Conservation (phyloP, 2,329 filamentous ascomycete species). For the Karstenula rhodostoma region DNA sequence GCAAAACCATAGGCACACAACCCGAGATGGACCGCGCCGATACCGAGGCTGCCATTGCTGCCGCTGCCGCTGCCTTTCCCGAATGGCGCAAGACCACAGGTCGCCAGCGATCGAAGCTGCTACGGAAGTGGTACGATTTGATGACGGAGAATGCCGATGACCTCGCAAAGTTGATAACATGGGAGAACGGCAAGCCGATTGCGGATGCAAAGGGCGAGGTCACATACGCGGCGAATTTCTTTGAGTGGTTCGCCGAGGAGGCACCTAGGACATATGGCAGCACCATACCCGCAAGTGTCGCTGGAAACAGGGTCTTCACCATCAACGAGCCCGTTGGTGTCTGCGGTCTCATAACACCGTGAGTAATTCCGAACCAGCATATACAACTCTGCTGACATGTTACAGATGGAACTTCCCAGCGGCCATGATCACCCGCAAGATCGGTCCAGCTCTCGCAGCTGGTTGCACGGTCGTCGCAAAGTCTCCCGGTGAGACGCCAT, state of each 20-base stretch:
- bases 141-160: slow-evolving; percentile 82
- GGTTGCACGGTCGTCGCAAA: slow-evolving; percentile 95
- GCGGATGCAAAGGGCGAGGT: slow-evolving; percentile 58
- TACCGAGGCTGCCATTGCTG: slow-evolving; percentile 80
- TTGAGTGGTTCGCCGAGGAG: slow-evolving; percentile 53
- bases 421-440: slow-evolving; percentile 61
- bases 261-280: slow-evolving; percentile 63
- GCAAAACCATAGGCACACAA: slow-evolving; percentile 79
- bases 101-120: slow-evolving; percentile 75
- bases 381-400: slow-evolving; percentile 14
- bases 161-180: slow-evolving; percentile 82
- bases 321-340: slow-evolving; percentile 86
- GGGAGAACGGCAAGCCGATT: slow-evolving; percentile 88
- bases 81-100: slow-evolving; percentile 75
- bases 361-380: slow-evolving; percentile 20
- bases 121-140: slow-evolving; percentile 83
- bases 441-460: slow-evolving; percentile 78
- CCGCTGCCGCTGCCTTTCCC: slow-evolving; percentile 79
- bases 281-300: slow-evolving; percentile 73
- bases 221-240: slow-evolving; percentile 51
- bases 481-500: slow-evolving; percentile 89
- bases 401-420: slow-evolving; percentile 77
- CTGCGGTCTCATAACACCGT: slow-evolving; percentile 81
- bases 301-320: slow-evolving; percentile 78
- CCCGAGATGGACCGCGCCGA: slow-evolving; percentile 85